Percentiles rank a stretch among this genome's conserved stretches.
These are phyloP conservation scores for Polyplosphaeria fusca DNA, from an alignment of 495 filamentous ascomycete genomes.

Conservation along the genomic window DNA sequence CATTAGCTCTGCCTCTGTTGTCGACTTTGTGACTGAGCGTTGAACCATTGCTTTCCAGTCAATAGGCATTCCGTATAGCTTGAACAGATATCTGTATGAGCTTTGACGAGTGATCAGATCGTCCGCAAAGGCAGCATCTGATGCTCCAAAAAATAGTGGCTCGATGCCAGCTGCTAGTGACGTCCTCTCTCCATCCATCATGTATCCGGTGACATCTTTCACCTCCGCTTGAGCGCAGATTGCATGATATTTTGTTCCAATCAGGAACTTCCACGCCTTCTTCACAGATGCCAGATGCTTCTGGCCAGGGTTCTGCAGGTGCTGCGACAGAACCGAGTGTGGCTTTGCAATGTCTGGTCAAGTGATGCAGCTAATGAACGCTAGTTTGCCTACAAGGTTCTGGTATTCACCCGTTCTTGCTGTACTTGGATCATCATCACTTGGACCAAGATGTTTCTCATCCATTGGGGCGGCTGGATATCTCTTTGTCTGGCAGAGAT, in stretches of 20 bases:
- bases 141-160: slow-evolving; percentile 6
- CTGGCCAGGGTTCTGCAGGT: slow-evolving; percentile 6
- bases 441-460: no score
- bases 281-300: slow-evolving; percentile 4
- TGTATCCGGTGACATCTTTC: neutral
- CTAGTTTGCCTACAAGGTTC: neutral
- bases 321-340: slow-evolving; percentile 1
- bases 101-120: slow-evolving; percentile 15
- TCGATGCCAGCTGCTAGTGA: neutral
- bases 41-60: slow-evolving; percentile 34
- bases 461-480: no score
- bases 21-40: no score
- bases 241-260: slow-evolving; percentile 5
- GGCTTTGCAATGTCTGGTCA: slow-evolving; percentile 13
- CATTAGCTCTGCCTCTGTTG: slow-evolving; percentile 12
- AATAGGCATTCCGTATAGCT: slow-evolving; percentile 31
- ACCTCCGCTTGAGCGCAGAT: neutral
- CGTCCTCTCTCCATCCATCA: neutral
- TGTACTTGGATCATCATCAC: neutral
- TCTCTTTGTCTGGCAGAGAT: no score
- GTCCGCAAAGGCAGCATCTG: slow-evolving; percentile 20
- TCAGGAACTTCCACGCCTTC: slow-evolving; percentile 1
- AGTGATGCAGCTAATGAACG: neutral
- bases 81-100: slow-evolving; percentile 31
- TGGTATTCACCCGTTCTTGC: neutral